Evolutionary conservation across 2,329 filamentous ascomycete genomes (phyloP).

Genomic region (Fusarium sp.): DNA sequence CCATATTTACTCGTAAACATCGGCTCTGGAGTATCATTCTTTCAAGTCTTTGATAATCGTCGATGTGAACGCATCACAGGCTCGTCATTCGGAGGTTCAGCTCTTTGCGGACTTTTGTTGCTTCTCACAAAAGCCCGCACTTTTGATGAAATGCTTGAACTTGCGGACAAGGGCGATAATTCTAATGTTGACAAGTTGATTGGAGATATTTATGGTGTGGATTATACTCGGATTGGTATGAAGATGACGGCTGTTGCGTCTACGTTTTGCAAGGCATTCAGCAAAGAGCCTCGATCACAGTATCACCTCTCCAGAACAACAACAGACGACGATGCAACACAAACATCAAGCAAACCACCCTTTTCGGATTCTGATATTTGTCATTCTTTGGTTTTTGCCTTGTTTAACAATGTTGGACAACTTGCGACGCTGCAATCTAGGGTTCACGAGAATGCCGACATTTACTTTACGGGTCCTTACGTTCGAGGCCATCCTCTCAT

Average conservation of each 20-base stretch:
- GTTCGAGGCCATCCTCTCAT: slow-evolving; percentile 96
- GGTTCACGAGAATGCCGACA: slow-evolving; percentile 90
- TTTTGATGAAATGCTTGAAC: slow-evolving; percentile 97
- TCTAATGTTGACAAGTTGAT: slow-evolving; percentile 94
- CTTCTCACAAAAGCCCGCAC: slow-evolving; percentile 89
- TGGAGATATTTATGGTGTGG: slow-evolving; percentile 96
- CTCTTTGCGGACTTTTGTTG: slow-evolving; percentile 94
- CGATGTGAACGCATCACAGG: slow-evolving; percentile 92
- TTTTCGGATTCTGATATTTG: slow-evolving; percentile 90
- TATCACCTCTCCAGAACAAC: slow-evolving; percentile 64
- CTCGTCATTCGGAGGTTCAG: slow-evolving; percentile 93
- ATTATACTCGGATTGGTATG: slow-evolving; percentile 94
- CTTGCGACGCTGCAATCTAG: slow-evolving; percentile 96
- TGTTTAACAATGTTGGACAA: slow-evolving; percentile 98
- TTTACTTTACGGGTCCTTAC: slow-evolving; percentile 98
- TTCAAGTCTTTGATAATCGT: slow-evolving; percentile 92
- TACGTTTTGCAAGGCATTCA: slow-evolving; percentile 96
- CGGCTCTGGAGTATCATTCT: slow-evolving; percentile 94
- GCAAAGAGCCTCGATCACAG: slow-evolving; percentile 77
- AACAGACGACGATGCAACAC: slow-evolving; percentile 77
- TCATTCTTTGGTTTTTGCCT: slow-evolving; percentile 90
- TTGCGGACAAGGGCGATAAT: slow-evolving; percentile 93
- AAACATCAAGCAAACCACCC: slow-evolving; percentile 19
- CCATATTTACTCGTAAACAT: slow-evolving; percentile 98
- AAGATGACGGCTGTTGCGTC: slow-evolving; percentile 96